Conservation (phyloP, 257 asterid genomes). For the Fraxinus americana region DNA sequence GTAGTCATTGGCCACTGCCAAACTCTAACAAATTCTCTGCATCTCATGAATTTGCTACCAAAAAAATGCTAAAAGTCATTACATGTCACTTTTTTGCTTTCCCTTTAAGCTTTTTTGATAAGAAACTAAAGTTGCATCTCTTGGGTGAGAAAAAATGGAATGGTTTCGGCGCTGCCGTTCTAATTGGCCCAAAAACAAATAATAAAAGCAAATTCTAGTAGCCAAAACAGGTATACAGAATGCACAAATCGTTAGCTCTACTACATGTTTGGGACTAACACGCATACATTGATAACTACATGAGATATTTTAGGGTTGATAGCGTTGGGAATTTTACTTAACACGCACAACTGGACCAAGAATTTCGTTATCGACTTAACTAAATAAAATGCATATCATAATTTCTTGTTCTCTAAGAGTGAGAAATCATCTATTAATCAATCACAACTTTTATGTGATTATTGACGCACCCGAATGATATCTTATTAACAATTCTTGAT, state of each 20-base stretch:
- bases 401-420: no score
- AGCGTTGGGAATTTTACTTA: no score
- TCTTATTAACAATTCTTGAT: no score
- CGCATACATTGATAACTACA: neutral
- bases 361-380: no score
- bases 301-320: neutral
- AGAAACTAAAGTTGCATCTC: neutral
- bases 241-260: neutral
- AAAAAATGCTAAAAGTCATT: neutral
- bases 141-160: neutral
- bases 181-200: neutral
- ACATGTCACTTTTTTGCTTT: neutral
- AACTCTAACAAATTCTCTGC: neutral
- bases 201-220: neutral
- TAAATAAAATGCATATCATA: no score
- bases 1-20: neutral
- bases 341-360: no score
- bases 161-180: neutral
- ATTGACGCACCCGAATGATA: no score
- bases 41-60: neutral
- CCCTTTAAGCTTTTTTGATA: neutral
- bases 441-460: no score
- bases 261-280: neutral
- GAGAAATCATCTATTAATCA: no score
- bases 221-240: neutral